phyloP scores from a whole-genome alignment of 768 basidiomycete genomes.

The Suillus subalutaceus region DNA sequence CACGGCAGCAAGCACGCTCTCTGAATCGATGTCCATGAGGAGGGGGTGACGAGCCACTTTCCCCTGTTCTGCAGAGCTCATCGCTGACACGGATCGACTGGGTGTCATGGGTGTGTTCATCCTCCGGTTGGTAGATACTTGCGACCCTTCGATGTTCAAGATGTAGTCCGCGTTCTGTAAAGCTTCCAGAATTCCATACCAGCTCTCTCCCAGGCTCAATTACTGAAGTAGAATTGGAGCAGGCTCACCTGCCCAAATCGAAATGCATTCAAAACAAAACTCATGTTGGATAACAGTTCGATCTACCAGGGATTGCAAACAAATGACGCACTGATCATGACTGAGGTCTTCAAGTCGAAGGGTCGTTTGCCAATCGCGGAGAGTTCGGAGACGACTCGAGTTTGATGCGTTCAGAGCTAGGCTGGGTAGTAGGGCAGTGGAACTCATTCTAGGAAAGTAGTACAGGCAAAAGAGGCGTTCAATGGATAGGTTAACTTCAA shows the following conservation, averaged over 20 bases:
- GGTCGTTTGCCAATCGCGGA: slow-evolving; percentile 1
- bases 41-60: slow-evolving; percentile 54
- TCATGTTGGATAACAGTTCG: slow-evolving; percentile 87
- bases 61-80: slow-evolving; percentile 20
- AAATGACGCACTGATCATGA: slow-evolving; percentile 79
- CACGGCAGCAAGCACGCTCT: slow-evolving; percentile 72
- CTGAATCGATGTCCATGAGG: slow-evolving; percentile 72
- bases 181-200: slow-evolving; percentile 90
- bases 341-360: not conserved
- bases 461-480: not conserved
- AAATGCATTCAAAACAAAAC: slow-evolving; percentile 91
- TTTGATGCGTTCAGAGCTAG: slow-evolving; percentile 42
- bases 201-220: slow-evolving; percentile 77
- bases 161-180: slow-evolving; percentile 96
- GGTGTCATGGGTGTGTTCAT: slow-evolving; percentile 36
- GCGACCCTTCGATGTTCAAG: slow-evolving; percentile 61
- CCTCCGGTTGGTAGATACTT: slow-evolving; percentile 32
- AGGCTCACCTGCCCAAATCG: slow-evolving; percentile 78
- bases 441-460: slow-evolving; percentile 3
- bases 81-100: slow-evolving; percentile 43
- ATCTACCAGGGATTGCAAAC: slow-evolving; percentile 76
- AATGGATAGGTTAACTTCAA: not conserved
- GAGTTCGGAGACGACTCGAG: slow-evolving; percentile 30
- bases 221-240: not conserved
- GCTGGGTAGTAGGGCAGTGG: slow-evolving; percentile 7